Evolutionary conservation across 1,284 basidiomycete species (phyloP), one percentile per base, ranked within the genome.

Genomic region (Cryptococcus wingfieldii): DNA sequence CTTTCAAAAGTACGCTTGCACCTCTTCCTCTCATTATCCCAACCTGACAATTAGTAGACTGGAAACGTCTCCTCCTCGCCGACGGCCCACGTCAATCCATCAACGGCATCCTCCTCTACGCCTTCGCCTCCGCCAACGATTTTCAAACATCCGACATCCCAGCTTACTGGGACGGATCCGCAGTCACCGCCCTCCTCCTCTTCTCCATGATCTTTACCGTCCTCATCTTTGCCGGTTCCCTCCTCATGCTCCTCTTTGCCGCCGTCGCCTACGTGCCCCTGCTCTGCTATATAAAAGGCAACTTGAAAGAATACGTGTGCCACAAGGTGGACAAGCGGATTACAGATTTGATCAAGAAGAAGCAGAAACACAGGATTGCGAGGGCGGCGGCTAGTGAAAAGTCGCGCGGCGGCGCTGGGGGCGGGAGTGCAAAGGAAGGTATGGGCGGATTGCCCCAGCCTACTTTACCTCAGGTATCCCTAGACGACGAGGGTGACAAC

Each of bases 251-350:
- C 41, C 82, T 92, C 56, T 76, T 87, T 28, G 95, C 96, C 34
- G 90, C 85, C 16, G 76, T 97, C 53, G 87, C 86, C 72, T 98
- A 98, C 69, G 81, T 98, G 55, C 96, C 95, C 23, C 81, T 98
- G 44, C 81, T 98, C 23, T 89, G 88, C 74, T 91, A 96, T 75
- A 98, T 98, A 68, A 90, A 90, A 72, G 93, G 93, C 38, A 97
- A 97, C 76, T 79, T 97, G 53, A 95, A 95, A 86, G 95, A 98
- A 82, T 98, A 96, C 78, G 92, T 90, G 76, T 98, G 94, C 77
- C 91, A 98, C 80, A 97, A 98, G 79, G 91, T 97, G 54, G 95
- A 98, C 80, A 97, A 96, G 86, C 89, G 95, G 64, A 97, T 98
- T 66, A 83, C 86, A 55, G 89, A 89, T 72, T 86, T 98, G 60